phyloP scores from a whole-genome alignment of 139 green algal species.

The Astrephomene gubernaculifera region DNA sequence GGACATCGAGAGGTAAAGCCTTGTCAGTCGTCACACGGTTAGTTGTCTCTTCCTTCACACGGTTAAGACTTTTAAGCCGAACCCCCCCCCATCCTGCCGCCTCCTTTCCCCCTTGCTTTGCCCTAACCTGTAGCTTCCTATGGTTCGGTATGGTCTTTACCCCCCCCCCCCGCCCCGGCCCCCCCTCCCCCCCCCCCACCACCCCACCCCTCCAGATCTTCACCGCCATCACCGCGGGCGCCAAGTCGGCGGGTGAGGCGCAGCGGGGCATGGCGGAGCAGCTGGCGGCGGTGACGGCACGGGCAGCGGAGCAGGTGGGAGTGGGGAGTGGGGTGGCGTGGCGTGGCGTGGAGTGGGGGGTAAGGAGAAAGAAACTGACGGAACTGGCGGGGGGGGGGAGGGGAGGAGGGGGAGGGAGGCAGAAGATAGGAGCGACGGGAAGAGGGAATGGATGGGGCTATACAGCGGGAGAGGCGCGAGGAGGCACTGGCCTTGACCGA shows the following conservation, averaged over 20 bases:
- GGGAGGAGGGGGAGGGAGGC: neutral
- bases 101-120: too few species aligned
- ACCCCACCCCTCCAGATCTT: neutral
- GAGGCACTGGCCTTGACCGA: too few species aligned
- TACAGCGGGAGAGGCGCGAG: too few species aligned
- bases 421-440: too few species aligned
- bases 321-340: neutral
- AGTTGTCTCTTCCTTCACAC: too few species aligned
- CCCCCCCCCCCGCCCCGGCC: neutral
- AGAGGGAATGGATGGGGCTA: too few species aligned
- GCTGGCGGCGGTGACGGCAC: slow-evolving; percentile 9
- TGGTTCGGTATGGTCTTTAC: neutral
- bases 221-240: neutral
- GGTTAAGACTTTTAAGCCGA: too few species aligned
- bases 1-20: too few species aligned
- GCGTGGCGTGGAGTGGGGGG: neutral
- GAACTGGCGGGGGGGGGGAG: neutral
- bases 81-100: too few species aligned
- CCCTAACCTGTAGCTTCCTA: too few species aligned
- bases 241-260: neutral
- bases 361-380: neutral
- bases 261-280: slow-evolving; percentile 11
- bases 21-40: too few species aligned
- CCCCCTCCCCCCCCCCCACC: neutral
- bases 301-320: slow-evolving; percentile 20